These are phyloP conservation scores for Taphrina communis DNA, from an alignment of 1,139 yeast genomes.

Conservation along the genomic window DNA sequence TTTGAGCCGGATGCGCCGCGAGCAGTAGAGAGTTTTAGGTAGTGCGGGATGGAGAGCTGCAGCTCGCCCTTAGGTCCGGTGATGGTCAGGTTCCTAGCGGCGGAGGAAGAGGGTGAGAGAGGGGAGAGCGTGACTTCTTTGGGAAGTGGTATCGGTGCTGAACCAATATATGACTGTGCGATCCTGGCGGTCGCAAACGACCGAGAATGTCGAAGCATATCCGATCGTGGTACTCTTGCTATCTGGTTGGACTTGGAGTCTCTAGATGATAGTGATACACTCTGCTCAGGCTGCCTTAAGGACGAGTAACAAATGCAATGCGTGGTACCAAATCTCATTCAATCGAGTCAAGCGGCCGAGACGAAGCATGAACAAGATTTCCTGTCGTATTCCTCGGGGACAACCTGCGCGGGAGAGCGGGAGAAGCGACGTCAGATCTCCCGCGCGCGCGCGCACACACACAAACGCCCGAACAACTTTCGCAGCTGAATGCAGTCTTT, in stretches of 20 bases:
- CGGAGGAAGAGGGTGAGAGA: not conserved
- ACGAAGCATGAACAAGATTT: not conserved
- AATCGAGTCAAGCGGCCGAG: too few species aligned
- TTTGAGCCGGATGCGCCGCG: constrained; percentile 9
- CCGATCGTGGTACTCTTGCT: too few species aligned
- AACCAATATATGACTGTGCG: constrained; percentile 30
- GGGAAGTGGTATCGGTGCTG: constrained; percentile 36
- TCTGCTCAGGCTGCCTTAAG: too few species aligned
- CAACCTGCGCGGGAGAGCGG: not conserved
- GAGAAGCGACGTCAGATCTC: constrained; percentile 6
- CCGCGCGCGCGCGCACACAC: not conserved
- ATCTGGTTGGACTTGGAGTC: too few species aligned
- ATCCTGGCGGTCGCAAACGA: constrained; percentile 24
- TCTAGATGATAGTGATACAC: too few species aligned
- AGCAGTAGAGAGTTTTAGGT: constrained; percentile 11
- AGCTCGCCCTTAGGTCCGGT: constrained; percentile 30
- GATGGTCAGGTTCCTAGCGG: constrained; percentile 9
- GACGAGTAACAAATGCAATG: too few species aligned
- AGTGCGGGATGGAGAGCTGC: constrained; percentile 22
- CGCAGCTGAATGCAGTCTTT: not conserved
- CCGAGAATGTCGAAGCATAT: constrained; percentile 15
- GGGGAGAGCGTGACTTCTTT: constrained; percentile 26
- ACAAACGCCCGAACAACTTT: not conserved
- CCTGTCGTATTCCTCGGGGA: not conserved
- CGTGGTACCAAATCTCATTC: too few species aligned